Percentiles rank a stretch among this genome's conserved stretches.
These are phyloP conservation scores for Solanum chiquidenum DNA, from an alignment of 257 asterid species.

Conservation along the genomic window DNA sequence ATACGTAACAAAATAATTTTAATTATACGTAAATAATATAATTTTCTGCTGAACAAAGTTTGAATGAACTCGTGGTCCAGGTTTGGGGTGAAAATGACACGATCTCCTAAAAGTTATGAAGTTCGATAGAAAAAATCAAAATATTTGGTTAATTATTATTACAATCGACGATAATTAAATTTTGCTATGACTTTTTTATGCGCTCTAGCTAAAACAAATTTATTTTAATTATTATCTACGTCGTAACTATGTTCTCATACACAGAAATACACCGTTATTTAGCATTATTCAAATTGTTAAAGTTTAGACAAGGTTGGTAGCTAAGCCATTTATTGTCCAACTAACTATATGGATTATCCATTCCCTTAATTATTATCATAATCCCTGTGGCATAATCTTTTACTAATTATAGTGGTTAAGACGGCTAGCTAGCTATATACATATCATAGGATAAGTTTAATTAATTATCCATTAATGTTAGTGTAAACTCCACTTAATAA, in stretches of 20 bases:
- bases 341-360: background rate
- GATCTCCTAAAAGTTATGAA: background rate
- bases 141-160: too few relatives aligned
- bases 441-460: background rate
- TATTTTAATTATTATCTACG: too few relatives aligned
- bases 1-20: too few relatives aligned
- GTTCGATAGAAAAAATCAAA: too few relatives aligned
- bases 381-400: background rate
- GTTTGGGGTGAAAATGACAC: background rate
- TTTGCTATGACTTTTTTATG: background rate
- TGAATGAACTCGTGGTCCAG: background rate
- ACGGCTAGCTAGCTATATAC: background rate
- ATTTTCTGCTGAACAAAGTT: too few relatives aligned
- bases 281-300: background rate
- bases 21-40: too few relatives aligned
- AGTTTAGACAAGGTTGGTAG: background rate
- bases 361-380: background rate
- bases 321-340: background rate
- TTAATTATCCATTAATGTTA: conserved; percentile 1
- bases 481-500: conserved; percentile 9
- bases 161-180: too few relatives aligned
- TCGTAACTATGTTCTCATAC: too few relatives aligned
- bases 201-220: background rate
- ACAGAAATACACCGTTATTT: too few relatives aligned
- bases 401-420: background rate